Percentiles rank a stretch among this genome's conserved stretches.
Conservation (phyloP, 345 rosid genomes). For the Laguncularia racemosa region DNA sequence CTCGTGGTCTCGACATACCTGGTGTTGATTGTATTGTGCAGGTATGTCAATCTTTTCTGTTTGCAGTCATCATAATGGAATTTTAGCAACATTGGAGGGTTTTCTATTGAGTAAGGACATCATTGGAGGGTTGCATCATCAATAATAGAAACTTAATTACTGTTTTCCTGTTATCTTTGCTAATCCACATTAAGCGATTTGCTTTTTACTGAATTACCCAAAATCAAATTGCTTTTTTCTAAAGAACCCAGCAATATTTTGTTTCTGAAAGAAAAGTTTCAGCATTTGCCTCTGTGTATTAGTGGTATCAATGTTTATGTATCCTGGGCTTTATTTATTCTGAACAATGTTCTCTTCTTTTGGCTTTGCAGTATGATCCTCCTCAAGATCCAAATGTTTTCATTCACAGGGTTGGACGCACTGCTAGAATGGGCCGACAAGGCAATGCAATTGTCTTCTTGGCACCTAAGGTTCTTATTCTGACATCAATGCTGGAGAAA, state of each 20-base stretch:
- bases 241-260: too few relatives aligned
- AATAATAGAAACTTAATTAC: too few relatives aligned
- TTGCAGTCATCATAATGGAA: background rate
- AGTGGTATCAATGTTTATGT: background rate
- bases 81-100: background rate
- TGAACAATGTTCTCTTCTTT: slow-evolving; percentile 3
- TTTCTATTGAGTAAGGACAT: too few relatives aligned
- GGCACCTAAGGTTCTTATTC: slow-evolving; percentile 52
- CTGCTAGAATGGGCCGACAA: slow-evolving; percentile 85
- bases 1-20: slow-evolving; percentile 93
- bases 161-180: too few relatives aligned
- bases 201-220: too few relatives aligned
- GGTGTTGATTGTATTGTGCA: slow-evolving; percentile 89
- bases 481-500: background rate
- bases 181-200: too few relatives aligned
- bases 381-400: slow-evolving; percentile 93
- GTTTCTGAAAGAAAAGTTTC: too few relatives aligned
- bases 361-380: slow-evolving; percentile 69
- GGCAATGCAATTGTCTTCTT: slow-evolving; percentile 70
- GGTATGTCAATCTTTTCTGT: slow-evolving; percentile 31
- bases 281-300: background rate
- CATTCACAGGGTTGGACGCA: slow-evolving; percentile 85
- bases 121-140: background rate
- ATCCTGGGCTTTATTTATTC: background rate
- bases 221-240: too few relatives aligned